A percentile compares a stretch with the other conserved stretches of the same genome.
Evolutionary conservation across 208 protist species (phyloP).

Genomic region (Trypanosoma theileri): DNA sequence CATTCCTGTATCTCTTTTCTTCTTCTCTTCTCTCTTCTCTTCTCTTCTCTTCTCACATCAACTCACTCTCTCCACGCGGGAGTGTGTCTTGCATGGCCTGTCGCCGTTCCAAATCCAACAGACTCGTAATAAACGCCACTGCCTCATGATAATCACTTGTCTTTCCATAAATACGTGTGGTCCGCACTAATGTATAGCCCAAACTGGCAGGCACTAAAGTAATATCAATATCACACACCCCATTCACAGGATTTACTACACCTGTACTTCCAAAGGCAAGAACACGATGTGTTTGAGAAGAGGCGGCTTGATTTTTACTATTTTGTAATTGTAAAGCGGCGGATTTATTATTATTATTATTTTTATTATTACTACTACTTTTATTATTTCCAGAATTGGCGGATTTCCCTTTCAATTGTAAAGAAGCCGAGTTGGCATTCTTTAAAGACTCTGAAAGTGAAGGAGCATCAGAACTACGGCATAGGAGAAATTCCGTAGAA

Average conservation of each 20-base stretch:
- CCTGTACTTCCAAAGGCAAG: slow-evolving; percentile 53
- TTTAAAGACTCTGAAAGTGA: background rate
- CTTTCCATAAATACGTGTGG: slow-evolving; percentile 79
- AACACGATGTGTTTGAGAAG: slow-evolving; percentile 41
- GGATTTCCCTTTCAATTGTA: background rate
- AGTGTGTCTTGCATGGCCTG: slow-evolving; percentile 83
- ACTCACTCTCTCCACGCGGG: slow-evolving; percentile 81
- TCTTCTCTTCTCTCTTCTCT: slow-evolving; percentile 12
- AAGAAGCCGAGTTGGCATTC: no score
- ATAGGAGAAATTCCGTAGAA: background rate
- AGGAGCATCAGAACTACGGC: background rate
- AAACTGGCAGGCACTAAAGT: slow-evolving; percentile 70
- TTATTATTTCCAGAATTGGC: background rate
- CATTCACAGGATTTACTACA: slow-evolving; percentile 44
- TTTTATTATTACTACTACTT: background rate
- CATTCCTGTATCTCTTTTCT: background rate
- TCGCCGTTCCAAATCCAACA: slow-evolving; percentile 73
- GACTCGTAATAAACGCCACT: slow-evolving; percentile 71
- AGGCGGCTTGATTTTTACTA: slow-evolving; percentile 7
- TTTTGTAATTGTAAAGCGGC: background rate
- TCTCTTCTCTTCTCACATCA: slow-evolving; percentile 45
- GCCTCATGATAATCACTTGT: slow-evolving; percentile 87
- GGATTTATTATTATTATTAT: background rate
- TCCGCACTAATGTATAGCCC: slow-evolving; percentile 79
- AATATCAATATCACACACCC: slow-evolving; percentile 78